Evolutionary conservation across 2,329 filamentous ascomycete species (phyloP).

Genomic region (Verticillium longisporum): DNA sequence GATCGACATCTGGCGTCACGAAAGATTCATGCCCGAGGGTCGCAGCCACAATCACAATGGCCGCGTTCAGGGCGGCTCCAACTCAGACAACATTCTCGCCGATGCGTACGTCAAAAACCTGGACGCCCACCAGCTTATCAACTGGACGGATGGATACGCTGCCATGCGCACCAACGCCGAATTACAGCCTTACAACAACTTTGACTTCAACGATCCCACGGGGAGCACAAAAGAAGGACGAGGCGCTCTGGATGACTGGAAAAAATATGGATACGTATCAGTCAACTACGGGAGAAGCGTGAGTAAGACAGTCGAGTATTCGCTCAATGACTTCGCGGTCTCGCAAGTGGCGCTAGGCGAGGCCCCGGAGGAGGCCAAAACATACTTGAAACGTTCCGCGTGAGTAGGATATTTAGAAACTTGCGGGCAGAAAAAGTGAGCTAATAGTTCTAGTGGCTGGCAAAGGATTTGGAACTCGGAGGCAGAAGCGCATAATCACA

Average conservation of each 20-base stretch:
- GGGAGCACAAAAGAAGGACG: conserved; percentile 49
- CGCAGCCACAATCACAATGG: conserved; percentile 52
- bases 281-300: conserved; percentile 43
- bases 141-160: conserved; percentile 47
- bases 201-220: conserved; percentile 41
- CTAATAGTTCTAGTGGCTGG: conserved; percentile 35
- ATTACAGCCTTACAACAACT: conserved; percentile 40
- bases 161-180: conserved; percentile 53
- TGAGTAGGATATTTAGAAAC: neutral
- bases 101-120: conserved; percentile 49
- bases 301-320: conserved; percentile 50
- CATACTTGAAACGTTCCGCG: conserved; percentile 44
- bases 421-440: fast-evolving
- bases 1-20: conserved; percentile 51
- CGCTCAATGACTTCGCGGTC: conserved; percentile 51
- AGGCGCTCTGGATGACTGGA: conserved; percentile 53
- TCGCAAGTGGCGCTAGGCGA: conserved; percentile 48
- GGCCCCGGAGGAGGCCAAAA: conserved; percentile 37
- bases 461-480: conserved; percentile 50
- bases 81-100: conserved; percentile 53
- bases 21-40: conserved; percentile 46
- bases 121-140: conserved; percentile 31
- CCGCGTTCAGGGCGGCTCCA: conserved; percentile 50
- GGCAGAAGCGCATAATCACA: conserved; percentile 37
- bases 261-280: conserved; percentile 48